These are phyloP conservation scores for Delonix regia DNA, from an alignment of 306 rosid species.

Conservation along the genomic window DNA sequence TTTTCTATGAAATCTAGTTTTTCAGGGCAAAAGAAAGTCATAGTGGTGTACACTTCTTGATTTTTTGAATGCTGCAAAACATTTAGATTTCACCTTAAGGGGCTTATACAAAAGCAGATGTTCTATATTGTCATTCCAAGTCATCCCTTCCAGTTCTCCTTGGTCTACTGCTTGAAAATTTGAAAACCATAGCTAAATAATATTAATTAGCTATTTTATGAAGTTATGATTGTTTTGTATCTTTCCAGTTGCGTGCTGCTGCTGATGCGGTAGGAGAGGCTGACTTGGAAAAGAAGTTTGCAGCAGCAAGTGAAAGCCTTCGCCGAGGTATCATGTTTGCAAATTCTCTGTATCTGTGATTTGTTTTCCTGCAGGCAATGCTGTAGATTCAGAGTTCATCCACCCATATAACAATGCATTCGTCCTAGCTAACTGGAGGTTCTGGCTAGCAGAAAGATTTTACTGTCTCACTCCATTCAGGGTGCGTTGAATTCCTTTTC, in stretches of 20 bases:
- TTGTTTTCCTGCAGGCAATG: slow-evolving; percentile 40
- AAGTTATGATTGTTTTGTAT: slow-evolving; percentile 15
- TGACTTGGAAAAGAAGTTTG: slow-evolving; percentile 79
- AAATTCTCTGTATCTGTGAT: slow-evolving; percentile 84
- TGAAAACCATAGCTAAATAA: slow-evolving; percentile 2
- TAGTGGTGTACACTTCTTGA: background rate
- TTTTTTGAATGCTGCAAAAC: background rate
- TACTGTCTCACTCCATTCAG: slow-evolving; percentile 13
- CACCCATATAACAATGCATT: background rate
- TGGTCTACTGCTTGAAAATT: slow-evolving; percentile 7
- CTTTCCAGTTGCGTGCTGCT: slow-evolving; percentile 74
- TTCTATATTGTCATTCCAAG: background rate
- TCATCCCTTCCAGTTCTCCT: background rate
- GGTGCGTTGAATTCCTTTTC: slow-evolving; percentile 30
- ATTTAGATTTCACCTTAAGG: slow-evolving; percentile 8
- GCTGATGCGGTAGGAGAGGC: slow-evolving; percentile 94
- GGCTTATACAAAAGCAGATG: background rate
- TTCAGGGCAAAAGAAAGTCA: background rate
- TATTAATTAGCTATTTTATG: background rate
- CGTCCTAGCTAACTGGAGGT: background rate
- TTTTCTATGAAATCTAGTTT: background rate
- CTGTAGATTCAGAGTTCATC: background rate
- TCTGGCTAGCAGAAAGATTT: slow-evolving; percentile 25
- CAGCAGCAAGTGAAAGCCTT: slow-evolving; percentile 89
- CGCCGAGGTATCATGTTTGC: slow-evolving; percentile 98